Percentiles rank a stretch among this genome's conserved stretches.
phyloP scores from a whole-genome alignment of 306 rosid genomes.

The Trifolium dubium region DNA sequence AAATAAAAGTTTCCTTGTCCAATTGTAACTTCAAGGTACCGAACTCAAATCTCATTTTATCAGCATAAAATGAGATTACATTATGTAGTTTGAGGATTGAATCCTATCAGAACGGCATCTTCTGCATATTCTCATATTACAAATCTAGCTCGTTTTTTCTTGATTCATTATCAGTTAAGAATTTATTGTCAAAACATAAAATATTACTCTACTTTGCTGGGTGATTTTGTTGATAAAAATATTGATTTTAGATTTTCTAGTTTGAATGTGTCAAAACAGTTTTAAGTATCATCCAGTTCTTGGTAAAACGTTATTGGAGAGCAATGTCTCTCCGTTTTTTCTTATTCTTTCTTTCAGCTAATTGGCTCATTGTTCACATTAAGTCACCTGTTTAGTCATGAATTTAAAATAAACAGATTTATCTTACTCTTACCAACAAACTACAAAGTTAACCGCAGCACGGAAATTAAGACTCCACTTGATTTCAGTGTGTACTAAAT shows the following conservation, averaged over 20 bases:
- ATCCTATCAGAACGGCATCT: not conserved
- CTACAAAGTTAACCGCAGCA: not conserved
- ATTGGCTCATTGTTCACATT: not conserved
- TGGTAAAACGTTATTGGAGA: not conserved
- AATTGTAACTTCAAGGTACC: too few species aligned
- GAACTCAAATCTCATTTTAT: too few species aligned
- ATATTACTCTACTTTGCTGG: not conserved
- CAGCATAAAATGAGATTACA: not conserved
- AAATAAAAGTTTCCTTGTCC: too few species aligned
- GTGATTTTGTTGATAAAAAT: not conserved
- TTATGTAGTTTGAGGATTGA: not conserved
- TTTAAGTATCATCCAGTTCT: not conserved
- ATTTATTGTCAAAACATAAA: not conserved
- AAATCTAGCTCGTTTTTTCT: conserved; percentile 1
- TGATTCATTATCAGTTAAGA: conserved; percentile 9
- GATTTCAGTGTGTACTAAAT: not conserved
- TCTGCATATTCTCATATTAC: conserved; percentile 1
- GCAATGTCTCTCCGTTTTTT: not conserved
- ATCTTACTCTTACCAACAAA: not conserved
- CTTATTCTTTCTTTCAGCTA: not conserved
- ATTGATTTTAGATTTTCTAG: not conserved
- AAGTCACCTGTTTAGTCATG: not conserved
- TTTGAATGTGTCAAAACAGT: not conserved
- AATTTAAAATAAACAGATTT: not conserved
- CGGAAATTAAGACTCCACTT: not conserved